Percentiles rank a stretch among this genome's conserved stretches.
Evolutionary conservation across 345 rosid species (phyloP).

Genomic region (Populus davidiana): DNA sequence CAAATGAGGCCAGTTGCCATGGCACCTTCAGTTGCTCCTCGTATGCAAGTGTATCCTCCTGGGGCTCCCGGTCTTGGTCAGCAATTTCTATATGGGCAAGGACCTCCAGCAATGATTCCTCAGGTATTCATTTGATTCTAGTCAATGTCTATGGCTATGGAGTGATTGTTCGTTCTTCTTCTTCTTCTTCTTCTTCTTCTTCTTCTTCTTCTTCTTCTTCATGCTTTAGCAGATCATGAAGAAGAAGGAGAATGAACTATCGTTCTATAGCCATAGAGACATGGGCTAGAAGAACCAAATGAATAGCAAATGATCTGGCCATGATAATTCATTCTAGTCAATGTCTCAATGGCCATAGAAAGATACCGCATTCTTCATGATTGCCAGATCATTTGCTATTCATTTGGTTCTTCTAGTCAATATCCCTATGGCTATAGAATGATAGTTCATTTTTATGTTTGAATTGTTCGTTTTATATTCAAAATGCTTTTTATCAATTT

Average conservation of each 20-base stretch:
- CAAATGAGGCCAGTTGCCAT: conserved; percentile 25
- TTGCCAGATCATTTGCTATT: not conserved
- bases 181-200: no score
- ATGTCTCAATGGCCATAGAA: no score
- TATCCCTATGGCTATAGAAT: not conserved
- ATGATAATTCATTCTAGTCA: not conserved
- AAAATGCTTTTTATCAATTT: no score
- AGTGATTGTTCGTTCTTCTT: no score
- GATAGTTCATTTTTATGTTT: not conserved
- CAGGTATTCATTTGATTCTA: conserved; percentile 11
- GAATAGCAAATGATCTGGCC: not conserved
- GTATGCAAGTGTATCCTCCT: conserved; percentile 25
- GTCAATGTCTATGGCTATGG: no score
- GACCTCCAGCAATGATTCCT: conserved; percentile 23
- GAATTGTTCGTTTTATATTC: not conserved
- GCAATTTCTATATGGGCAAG: conserved; percentile 28
- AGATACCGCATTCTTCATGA: not conserved
- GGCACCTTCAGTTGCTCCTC: conserved; percentile 21
- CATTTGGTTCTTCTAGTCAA: not conserved
- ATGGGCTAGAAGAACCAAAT: not conserved
- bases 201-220: no score
- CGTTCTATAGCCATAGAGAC: not conserved
- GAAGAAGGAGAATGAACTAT: no score
- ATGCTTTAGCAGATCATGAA: no score
- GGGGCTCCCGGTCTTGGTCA: conserved; percentile 27